These are phyloP conservation scores for Acidomyces sp. DNA, from an alignment of 495 filamentous ascomycete species.

Conservation along the genomic window DNA sequence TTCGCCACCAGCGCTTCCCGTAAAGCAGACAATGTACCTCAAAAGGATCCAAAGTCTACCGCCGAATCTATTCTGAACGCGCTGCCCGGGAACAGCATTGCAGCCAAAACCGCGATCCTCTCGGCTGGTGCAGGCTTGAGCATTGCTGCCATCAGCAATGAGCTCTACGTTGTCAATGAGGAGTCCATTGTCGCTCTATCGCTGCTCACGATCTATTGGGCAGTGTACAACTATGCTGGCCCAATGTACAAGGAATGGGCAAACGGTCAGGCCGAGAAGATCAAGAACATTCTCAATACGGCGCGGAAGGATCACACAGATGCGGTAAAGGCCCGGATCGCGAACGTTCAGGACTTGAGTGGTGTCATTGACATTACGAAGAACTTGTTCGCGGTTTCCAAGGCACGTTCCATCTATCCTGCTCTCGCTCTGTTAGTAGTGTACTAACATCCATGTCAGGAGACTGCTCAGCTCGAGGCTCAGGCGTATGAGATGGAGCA, in stretches of 20 bases:
- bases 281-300: constrained; percentile 82
- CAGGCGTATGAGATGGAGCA: constrained; percentile 95
- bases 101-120: constrained; percentile 87
- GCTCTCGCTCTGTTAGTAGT: no score
- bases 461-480: constrained; percentile 91
- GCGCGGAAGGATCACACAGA: constrained; percentile 86
- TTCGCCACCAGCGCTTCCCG: constrained; percentile 49
- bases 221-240: constrained; percentile 78
- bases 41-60: constrained; percentile 79
- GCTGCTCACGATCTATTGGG: constrained; percentile 77
- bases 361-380: constrained; percentile 93
- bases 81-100: constrained; percentile 37
- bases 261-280: constrained; percentile 68
- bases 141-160: constrained; percentile 92
- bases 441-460: constrained; percentile 40
- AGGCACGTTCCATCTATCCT: constrained; percentile 56
- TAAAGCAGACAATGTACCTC: constrained; percentile 59
- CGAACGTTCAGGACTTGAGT: constrained; percentile 81
- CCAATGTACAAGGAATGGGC: constrained; percentile 90
- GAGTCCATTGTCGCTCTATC: constrained; percentile 85
- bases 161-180: constrained; percentile 98
- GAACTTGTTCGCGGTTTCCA: constrained; percentile 92
- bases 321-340: constrained; percentile 86
- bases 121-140: constrained; percentile 82
- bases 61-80: constrained; percentile 89